Evolutionary conservation across 495 filamentous ascomycete genomes (phyloP).

Genomic region (Talaromyces nanjingensis): DNA sequence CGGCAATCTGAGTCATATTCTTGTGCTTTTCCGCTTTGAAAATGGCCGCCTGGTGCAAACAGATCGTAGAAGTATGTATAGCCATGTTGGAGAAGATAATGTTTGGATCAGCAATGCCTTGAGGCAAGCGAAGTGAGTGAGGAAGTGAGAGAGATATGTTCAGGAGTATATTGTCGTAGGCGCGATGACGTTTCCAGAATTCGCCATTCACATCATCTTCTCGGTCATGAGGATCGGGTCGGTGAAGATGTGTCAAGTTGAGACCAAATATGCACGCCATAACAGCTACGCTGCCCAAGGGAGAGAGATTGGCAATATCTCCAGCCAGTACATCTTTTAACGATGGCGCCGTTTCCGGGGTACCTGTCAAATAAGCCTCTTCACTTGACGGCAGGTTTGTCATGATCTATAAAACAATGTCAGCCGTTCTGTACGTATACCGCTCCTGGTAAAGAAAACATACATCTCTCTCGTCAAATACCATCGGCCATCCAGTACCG

Average conservation of each 20-base stretch:
- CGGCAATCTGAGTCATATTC: conserved; percentile 66
- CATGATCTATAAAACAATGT: conserved; percentile 48
- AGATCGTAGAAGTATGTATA: conserved; percentile 94
- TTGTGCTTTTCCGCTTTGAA: conserved; percentile 92
- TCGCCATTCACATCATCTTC: conserved; percentile 88
- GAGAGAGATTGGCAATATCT: conserved; percentile 62
- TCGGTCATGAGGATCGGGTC: conserved; percentile 72
- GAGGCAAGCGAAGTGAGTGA: conserved; percentile 72
- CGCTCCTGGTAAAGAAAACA: conserved; percentile 16
- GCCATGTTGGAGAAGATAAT: conserved; percentile 95
- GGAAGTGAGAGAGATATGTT: conserved; percentile 82
- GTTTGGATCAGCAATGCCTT: conserved; percentile 70
- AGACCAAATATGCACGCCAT: conserved; percentile 86
- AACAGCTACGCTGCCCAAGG: conserved; percentile 75
- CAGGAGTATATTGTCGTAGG: conserved; percentile 82
- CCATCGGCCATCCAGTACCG: conserved; percentile 96
- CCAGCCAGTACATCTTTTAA: conserved; percentile 68
- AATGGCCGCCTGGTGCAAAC: conserved; percentile 94
- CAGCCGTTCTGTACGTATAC: neutral
- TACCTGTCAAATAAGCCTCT: conserved; percentile 79
- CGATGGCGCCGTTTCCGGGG: conserved; percentile 58
- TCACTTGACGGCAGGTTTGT: conserved; percentile 81
- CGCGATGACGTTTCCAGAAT: conserved; percentile 92
- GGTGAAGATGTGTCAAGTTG: conserved; percentile 92
- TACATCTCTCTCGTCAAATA: conserved; percentile 83